phyloP scores from a whole-genome alignment of 441 rosid genomes.

The Corymbia calophylla region DNA sequence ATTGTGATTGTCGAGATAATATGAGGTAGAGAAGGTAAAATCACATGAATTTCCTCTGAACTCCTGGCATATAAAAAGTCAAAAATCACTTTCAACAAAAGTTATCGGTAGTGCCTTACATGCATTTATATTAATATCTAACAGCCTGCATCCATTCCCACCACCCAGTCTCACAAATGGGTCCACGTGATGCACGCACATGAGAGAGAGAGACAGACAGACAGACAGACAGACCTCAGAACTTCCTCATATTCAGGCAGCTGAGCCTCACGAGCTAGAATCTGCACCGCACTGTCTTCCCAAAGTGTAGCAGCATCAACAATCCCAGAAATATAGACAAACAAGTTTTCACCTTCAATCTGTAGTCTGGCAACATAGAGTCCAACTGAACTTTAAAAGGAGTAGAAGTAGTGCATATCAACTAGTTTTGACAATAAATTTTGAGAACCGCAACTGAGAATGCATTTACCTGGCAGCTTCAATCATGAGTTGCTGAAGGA shows the following conservation, averaged over 20 bases:
- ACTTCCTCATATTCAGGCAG: conserved; percentile 67
- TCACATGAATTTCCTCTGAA: conserved; percentile 43
- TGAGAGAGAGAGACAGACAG: background rate
- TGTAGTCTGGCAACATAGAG: conserved; percentile 44
- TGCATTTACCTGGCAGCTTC: conserved; percentile 62
- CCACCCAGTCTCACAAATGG: background rate
- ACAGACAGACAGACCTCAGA: conserved; percentile 39
- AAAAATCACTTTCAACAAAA: background rate
- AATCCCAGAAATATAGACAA: conserved; percentile 43
- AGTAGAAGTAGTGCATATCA: background rate
- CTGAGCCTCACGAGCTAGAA: conserved; percentile 44
- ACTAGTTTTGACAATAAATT: background rate
- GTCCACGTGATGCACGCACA: background rate
- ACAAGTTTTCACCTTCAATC: conserved; percentile 54
- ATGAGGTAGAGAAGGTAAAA: conserved; percentile 53
- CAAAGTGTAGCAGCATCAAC: conserved; percentile 51
- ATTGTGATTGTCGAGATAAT: conserved; percentile 38
- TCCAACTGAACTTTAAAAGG: background rate
- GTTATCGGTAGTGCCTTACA: background rate
- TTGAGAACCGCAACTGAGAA: conserved; percentile 1
- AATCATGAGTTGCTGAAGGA: conserved; percentile 44
- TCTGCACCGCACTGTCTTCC: conserved; percentile 65
- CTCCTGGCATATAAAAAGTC: conserved; percentile 40
- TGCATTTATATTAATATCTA: background rate
- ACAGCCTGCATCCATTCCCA: background rate